Evolutionary conservation across 2,329 filamentous ascomycete species (phyloP).

Genomic region (Fusarium bactridioides): DNA sequence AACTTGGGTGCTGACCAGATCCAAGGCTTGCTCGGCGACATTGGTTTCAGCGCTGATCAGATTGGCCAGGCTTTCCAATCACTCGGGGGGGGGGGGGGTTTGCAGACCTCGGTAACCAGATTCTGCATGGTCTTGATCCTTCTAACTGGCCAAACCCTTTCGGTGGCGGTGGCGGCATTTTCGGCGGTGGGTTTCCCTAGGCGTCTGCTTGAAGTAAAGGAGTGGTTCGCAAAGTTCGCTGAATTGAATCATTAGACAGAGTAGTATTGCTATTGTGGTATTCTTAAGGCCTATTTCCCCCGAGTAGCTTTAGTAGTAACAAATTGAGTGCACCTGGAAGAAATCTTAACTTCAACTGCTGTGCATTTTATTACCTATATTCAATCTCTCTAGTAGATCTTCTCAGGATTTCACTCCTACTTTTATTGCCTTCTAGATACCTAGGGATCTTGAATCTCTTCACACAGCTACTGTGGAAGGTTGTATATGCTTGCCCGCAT

Average conservation of each 20-base stretch:
- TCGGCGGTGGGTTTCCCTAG: not conserved
- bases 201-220: not conserved
- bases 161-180: not conserved
- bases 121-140: not conserved
- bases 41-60: not conserved
- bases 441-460: too few relatives aligned
- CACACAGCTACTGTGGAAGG: not conserved
- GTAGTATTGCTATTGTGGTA: not conserved
- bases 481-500: not conserved
- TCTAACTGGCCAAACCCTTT: not conserved
- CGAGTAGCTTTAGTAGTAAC: not conserved
- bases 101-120: not conserved
- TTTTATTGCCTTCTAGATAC: too few relatives aligned
- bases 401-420: accelerated
- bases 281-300: accelerated
- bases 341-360: too few relatives aligned
- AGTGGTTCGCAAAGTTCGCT: not conserved
- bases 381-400: accelerated
- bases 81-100: not conserved
- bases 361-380: too few relatives aligned
- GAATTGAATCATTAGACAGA: too few relatives aligned
- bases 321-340: too few relatives aligned
- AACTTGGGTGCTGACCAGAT: not conserved
- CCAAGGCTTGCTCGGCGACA: not conserved
- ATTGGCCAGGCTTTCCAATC: not conserved